phyloP scores from a whole-genome alignment of 805 yeast species.

The Kurtzmaniella fragi region DNA sequence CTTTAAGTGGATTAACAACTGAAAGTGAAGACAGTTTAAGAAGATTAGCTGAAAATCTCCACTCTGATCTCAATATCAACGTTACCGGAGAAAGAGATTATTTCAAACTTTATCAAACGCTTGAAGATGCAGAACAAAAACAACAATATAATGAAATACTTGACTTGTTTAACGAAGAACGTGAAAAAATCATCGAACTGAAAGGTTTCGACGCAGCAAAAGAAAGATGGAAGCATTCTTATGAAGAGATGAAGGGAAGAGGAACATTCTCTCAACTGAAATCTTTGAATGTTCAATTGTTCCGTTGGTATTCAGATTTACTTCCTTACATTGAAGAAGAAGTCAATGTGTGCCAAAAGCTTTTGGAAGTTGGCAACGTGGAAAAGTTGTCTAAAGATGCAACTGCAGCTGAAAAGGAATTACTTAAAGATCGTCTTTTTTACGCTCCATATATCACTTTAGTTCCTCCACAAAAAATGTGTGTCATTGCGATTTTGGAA shows the following conservation, averaged over 20 bases:
- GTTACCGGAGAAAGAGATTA: slow-evolving; percentile 42
- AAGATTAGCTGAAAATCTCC: slow-evolving; percentile 22
- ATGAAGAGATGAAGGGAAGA: slow-evolving; percentile 57
- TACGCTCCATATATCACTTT: slow-evolving; percentile 76
- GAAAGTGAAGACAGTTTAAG: slow-evolving; percentile 17
- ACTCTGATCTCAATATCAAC: slow-evolving; percentile 19
- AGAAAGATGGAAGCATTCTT: slow-evolving; percentile 83
- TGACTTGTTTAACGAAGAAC: slow-evolving; percentile 63
- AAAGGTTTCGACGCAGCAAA: slow-evolving; percentile 81
- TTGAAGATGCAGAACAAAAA: slow-evolving; percentile 41
- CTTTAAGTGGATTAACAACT: slow-evolving; percentile 45
- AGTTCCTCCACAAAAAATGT: slow-evolving; percentile 74
- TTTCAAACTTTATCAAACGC: slow-evolving; percentile 55
- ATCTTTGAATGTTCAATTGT: slow-evolving; percentile 66
- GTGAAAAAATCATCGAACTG: slow-evolving; percentile 74
- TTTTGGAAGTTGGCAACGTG: slow-evolving; percentile 21
- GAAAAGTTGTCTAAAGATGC: slow-evolving; percentile 12
- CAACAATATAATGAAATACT: slow-evolving; percentile 57
- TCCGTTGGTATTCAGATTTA: slow-evolving; percentile 79
- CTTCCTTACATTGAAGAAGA: slow-evolving; percentile 69
- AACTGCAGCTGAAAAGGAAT: slow-evolving; percentile 14
- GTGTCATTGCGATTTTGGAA: slow-evolving; percentile 82
- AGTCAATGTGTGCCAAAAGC: slow-evolving; percentile 46
- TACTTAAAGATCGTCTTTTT: slow-evolving; percentile 39
- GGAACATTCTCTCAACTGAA: slow-evolving; percentile 54